Evolutionary conservation across 768 basidiomycete genomes (phyloP), one percentile per base, ranked within the genome.

Genomic region (Mycena venus): DNA sequence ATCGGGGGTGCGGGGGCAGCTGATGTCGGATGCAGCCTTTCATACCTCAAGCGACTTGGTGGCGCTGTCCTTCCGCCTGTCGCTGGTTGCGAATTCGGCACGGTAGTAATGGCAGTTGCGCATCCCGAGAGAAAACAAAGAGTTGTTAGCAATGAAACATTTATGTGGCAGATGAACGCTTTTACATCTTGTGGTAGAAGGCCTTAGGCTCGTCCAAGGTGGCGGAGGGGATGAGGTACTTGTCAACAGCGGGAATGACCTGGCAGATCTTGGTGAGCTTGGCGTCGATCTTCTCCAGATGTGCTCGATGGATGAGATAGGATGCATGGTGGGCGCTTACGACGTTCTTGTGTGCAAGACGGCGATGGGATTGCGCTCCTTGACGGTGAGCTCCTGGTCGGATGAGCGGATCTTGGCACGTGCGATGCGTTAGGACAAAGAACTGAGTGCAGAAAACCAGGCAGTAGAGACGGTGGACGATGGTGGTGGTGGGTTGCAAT

Each of bases 271-370:
- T 96, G 70, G 96, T 95, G 70, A 99, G 93, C 85, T 99, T 97
- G 79, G 90, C 89, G 89, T 99, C 97, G 65, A 99, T 98, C 91
- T 98, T 98, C 88, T 96, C 96, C 84, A n/a, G n/a, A 97, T 90
- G 91, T 99, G 98, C 88, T 99, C 97, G 82, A 99, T 98, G 59
- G 97, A 98, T 73, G 97, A 98, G 53, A 99, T 96, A 99, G 23
- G 96, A 98, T 21, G 97, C 97, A 84, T 97, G 96, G 79, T 97
- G 96, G 32, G 97, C 97, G 85, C 97, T 97, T 77, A 99, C 98
- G 74, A 98, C 96, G 86, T 99, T 99, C 94, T 99, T 99, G 91
- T 98, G 99, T n/a, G 97, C 97, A n/a, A n/a, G 72, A 99, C 97
- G 14, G 96, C 98, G 70, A 99, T 91, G 67, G 99, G 92, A 85